phyloP scores from a whole-genome alignment of 2,329 filamentous ascomycete species.

The Zarea fungicola region DNA sequence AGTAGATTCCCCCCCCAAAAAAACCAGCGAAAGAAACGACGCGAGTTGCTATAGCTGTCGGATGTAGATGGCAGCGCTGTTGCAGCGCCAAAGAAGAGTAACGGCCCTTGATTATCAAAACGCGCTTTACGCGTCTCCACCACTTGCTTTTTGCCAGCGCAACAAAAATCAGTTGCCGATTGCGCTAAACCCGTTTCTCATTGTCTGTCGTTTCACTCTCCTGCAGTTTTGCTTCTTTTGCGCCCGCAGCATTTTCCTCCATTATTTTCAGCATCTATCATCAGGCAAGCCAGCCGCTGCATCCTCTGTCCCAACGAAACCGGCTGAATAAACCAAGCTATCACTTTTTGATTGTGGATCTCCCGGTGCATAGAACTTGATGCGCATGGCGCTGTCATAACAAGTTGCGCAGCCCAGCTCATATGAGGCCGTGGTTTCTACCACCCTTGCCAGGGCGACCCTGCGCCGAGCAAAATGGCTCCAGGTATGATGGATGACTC shows the following conservation, averaged over 20 bases:
- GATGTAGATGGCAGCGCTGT: not conserved
- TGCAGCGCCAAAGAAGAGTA: not conserved
- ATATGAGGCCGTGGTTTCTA: conserved; percentile 9
- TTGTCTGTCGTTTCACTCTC: not conserved
- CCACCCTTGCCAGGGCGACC: conserved; percentile 6
- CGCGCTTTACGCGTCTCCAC: conserved; percentile 12
- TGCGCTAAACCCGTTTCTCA: conserved; percentile 9
- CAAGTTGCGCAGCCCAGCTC: not conserved
- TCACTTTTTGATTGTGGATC: not conserved
- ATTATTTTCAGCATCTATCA: not conserved
- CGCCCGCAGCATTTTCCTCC: not conserved
- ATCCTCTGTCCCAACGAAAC: not conserved
- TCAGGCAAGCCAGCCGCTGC: not conserved
- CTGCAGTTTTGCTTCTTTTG: conserved; percentile 3
- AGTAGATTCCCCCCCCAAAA: not conserved
- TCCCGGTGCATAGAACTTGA: not conserved
- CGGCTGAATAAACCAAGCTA: not conserved
- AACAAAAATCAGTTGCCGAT: not conserved
- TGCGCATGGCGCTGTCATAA: conserved; percentile 1
- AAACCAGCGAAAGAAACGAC: not conserved
- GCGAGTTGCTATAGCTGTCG: not conserved
- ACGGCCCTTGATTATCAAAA: not conserved
- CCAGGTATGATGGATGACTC: conserved; percentile 15
- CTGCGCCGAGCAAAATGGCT: conserved; percentile 16
- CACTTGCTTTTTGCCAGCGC: not conserved